A percentile compares a stretch with the other conserved stretches of the same genome.
These are phyloP conservation scores for Ochromonas danica DNA, from an alignment of 108 stramenopile species.

Conservation along the genomic window DNA sequence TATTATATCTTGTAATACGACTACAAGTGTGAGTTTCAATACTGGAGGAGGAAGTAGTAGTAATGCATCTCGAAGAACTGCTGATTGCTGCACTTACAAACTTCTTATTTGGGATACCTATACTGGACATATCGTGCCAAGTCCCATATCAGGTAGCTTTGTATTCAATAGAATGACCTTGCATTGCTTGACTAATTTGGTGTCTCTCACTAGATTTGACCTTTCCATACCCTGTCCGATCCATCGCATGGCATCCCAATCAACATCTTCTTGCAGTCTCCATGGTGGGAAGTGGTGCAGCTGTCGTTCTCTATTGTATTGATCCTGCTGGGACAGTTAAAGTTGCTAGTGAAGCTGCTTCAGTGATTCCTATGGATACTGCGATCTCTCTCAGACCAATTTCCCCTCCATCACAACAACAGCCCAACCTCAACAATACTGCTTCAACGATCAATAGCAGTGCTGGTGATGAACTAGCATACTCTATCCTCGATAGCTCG, in stretches of 20 bases:
- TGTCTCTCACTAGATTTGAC: neutral
- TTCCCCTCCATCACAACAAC: no score
- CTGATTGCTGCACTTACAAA: neutral
- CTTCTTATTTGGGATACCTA: neutral
- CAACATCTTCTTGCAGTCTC: constrained; percentile 4
- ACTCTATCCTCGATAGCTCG: no score
- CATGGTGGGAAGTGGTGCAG: neutral
- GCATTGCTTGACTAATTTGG: neutral
- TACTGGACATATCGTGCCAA: neutral
- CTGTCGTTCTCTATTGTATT: neutral
- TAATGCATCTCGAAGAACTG: neutral
- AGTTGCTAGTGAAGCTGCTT: neutral
- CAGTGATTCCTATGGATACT: no score
- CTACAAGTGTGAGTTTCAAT: no score
- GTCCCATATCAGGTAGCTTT: neutral
- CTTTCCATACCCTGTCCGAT: neutral
- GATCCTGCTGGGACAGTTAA: neutral
- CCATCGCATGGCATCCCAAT: constrained; percentile 1
- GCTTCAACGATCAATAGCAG: no score
- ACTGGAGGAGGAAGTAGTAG: neutral
- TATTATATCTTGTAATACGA: neutral
- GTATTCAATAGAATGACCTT: neutral
- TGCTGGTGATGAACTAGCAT: no score
- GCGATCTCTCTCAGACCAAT: no score
- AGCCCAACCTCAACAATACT: no score